Evolutionary conservation across 371 early-diverging fungal species (phyloP).

Genomic region (Apophysomyces variabilis): DNA sequence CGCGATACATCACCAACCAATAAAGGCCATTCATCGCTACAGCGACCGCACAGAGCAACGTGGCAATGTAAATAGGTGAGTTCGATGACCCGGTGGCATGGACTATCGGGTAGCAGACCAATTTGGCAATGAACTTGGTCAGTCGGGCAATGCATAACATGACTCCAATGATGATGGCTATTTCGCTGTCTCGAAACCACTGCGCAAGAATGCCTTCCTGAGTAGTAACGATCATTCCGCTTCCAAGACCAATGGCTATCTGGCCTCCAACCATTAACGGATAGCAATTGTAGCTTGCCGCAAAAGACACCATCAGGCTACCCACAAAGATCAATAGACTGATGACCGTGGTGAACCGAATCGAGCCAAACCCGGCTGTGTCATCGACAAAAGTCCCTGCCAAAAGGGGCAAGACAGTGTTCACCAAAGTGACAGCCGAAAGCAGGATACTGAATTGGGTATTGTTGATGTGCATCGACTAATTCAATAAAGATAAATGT

Average conservation of each 20-base stretch:
- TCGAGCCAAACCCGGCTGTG: constrained; percentile 34
- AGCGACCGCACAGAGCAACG: constrained; percentile 41
- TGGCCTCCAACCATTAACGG: constrained; percentile 50
- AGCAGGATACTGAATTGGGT: constrained; percentile 73
- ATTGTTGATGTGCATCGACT: constrained; percentile 64
- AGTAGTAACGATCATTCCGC: constrained; percentile 49
- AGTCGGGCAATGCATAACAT: constrained; percentile 37
- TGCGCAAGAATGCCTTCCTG: constrained; percentile 50
- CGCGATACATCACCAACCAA: constrained; percentile 40
- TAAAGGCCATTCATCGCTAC: constrained; percentile 35
- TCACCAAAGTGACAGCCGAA: constrained; percentile 72
- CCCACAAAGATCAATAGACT: constrained; percentile 42
- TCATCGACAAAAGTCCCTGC: constrained; percentile 66
- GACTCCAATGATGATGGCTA: constrained; percentile 44
- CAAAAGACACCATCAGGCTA: constrained; percentile 40
- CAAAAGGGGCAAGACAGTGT: constrained; percentile 70
- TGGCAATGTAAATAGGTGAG: constrained; percentile 41
- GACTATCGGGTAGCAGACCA: constrained; percentile 44
- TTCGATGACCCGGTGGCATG: constrained; percentile 25
- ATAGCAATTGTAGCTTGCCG: constrained; percentile 31
- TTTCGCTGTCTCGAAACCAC: constrained; percentile 49
- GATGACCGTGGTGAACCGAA: constrained; percentile 39
- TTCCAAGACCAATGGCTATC: constrained; percentile 46
- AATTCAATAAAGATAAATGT: background rate
- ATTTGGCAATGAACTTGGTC: constrained; percentile 46